These are phyloP conservation scores for Lactarius sp. DNA, from an alignment of 768 basidiomycete genomes.

Conservation along the genomic window DNA sequence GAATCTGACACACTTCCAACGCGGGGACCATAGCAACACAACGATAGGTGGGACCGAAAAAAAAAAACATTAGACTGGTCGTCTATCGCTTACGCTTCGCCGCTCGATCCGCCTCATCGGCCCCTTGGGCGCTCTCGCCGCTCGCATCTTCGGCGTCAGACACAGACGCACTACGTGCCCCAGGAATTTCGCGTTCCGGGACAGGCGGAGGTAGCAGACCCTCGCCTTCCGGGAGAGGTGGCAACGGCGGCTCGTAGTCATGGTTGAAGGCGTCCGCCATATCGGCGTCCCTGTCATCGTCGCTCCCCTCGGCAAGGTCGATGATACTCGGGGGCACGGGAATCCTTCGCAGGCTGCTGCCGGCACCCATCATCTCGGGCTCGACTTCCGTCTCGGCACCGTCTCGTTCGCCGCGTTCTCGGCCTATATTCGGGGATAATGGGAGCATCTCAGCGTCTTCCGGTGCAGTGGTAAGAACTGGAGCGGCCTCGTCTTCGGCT, in stretches of 20 bases:
- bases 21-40: conserved; percentile 7
- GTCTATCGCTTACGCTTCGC: conserved; percentile 20
- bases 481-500: not conserved
- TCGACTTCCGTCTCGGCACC: conserved; percentile 24
- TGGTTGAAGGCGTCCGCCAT: conserved; percentile 10
- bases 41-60: not conserved
- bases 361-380: conserved; percentile 3
- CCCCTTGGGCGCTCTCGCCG: conserved; percentile 11
- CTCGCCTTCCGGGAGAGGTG: conserved; percentile 16
- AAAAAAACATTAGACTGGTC: not conserved
- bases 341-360: conserved; percentile 8
- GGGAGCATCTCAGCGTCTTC: conserved; percentile 20
- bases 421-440: conserved; percentile 11
- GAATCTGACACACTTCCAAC: conserved; percentile 4
- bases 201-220: not conserved
- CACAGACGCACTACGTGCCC: conserved; percentile 19
- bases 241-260: conserved; percentile 9
- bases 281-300: conserved; percentile 20
- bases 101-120: conserved; percentile 17
- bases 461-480: not conserved
- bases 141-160: conserved; percentile 22
- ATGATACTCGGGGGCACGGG: conserved; percentile 21
- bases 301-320: conserved; percentile 19
- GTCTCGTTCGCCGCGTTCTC: conserved; percentile 16
- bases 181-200: conserved; percentile 11